Evolutionary conservation across 2,329 filamentous ascomycete species (phyloP), one percentile per base, ranked within the genome.

Genomic region (Penicillium sumatraense): DNA sequence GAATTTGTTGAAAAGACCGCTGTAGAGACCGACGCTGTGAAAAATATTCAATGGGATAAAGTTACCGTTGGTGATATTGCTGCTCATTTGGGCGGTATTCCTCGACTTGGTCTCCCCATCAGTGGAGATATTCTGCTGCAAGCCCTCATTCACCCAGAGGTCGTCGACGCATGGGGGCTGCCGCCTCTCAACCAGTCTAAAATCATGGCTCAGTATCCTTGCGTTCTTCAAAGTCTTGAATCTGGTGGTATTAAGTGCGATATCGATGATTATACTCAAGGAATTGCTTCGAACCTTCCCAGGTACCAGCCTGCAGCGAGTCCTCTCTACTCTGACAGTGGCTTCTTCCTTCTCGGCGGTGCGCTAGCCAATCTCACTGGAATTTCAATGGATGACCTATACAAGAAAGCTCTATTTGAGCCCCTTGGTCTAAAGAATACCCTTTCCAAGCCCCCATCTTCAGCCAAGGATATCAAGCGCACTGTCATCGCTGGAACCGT

Each of bases 251-350:
- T 49, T 10, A 41, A 49, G 14, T 72, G 68, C 46, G 42, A 62
- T 9, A 49, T 48, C 60, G 65, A 68, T 10, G 59, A 73, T 27
- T 70, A 68, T 29, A 62, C 68, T 29, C 48, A 65, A 8, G 67
- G 67, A n/a, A 68, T 71, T 14, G 63, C 60, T 18, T 60, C 62
- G 45, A 66, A 66, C 5, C 66, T 71, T 5, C 80, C 80, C 0
- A 67, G 75, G 1, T 81, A 78, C 48, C 62, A 68, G 0, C 75
- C 81, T 0, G 80, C 77, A 58, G 72, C 74, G 0, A 76, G 70
- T 2, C 80, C 81, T 0, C 69, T 74, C 2, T 85, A 85, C 63
- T 79, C 80, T 24, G 83, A 84, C 58, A 67, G 76, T 3, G 80
- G 72, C 1, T 79, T 62, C 40, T 56, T 60, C 7, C 53, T 68